A percentile compares a stretch with the other conserved stretches of the same genome.
Conservation (phyloP, 1,284 basidiomycete species). For the Ceratobasidium theobromae region DNA sequence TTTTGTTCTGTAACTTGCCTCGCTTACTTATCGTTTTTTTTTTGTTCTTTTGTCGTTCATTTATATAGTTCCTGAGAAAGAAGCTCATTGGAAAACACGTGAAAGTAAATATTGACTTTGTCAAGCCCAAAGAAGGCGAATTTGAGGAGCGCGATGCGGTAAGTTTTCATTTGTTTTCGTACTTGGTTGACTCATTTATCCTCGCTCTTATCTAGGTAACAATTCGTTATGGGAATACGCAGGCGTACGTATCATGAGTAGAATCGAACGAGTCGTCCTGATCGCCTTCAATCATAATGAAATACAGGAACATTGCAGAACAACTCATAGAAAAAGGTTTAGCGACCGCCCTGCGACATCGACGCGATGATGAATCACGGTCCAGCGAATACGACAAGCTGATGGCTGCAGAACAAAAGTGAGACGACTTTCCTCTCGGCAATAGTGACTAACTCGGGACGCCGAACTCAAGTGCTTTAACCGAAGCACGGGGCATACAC, state of each 20-base stretch:
- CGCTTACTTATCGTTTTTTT: neutral
- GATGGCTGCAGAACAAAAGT: constrained; percentile 91
- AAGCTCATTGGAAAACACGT: constrained; percentile 81
- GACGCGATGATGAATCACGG: constrained; percentile 91
- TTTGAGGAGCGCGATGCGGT: constrained; percentile 79
- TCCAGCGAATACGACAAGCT: constrained; percentile 94
- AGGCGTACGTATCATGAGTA: constrained; percentile 53
- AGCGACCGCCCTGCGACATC: constrained; percentile 87
- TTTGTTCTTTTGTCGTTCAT: neutral
- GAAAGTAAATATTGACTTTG: constrained; percentile 74
- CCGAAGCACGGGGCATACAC: constrained; percentile 85
- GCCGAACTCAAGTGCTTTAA: constrained; percentile 58
- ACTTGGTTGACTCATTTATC: neutral
- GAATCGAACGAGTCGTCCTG: neutral
- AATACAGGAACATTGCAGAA: constrained; percentile 82
- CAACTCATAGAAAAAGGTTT: constrained; percentile 92
- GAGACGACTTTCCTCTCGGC: constrained; percentile 42
- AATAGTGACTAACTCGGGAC: constrained; percentile 6
- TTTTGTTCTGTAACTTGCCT: neutral
- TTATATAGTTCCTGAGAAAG: constrained; percentile 74
- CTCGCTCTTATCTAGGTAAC: constrained; percentile 61
- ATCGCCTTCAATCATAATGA: neutral
- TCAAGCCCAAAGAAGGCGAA: constrained; percentile 90
- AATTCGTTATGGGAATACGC: constrained; percentile 77
- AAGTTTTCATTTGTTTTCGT: neutral